These are phyloP conservation scores for Aspergillus coremiiformis DNA, from an alignment of 495 filamentous ascomycete genomes.

Conservation along the genomic window DNA sequence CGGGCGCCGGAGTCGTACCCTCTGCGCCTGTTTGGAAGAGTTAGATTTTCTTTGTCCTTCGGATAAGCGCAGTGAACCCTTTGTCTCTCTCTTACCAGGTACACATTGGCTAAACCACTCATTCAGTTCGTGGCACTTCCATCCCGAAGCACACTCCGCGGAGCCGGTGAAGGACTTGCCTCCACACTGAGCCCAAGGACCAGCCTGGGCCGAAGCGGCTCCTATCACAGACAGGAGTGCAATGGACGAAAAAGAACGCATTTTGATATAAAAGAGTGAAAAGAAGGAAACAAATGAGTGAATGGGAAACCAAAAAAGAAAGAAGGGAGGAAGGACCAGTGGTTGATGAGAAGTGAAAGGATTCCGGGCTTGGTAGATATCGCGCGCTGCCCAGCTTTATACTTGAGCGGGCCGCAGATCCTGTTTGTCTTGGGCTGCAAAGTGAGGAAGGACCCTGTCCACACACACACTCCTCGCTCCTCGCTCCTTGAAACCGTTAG, in stretches of 20 bases:
- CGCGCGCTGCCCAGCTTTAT: no score
- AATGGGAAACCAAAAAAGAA: background rate
- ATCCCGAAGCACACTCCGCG: background rate
- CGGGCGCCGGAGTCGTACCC: background rate
- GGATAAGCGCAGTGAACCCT: background rate
- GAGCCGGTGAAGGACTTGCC: background rate
- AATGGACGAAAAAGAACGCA: background rate
- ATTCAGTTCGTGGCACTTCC: background rate
- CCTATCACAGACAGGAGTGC: background rate
- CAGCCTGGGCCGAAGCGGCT: background rate
- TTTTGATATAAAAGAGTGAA: background rate
- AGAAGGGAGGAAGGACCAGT: no score
- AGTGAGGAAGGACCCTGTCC: no score
- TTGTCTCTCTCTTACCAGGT: background rate
- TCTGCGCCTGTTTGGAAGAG: background rate
- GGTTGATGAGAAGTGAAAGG: no score
- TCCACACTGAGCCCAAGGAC: background rate
- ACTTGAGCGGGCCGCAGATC: background rate
- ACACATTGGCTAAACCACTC: background rate
- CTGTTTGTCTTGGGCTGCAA: background rate
- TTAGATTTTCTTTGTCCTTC: background rate
- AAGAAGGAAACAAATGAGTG: background rate
- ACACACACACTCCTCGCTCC: no score
- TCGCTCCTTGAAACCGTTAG: background rate
- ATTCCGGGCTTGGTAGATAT: no score